These are phyloP conservation scores for Naganishia onofrii DNA, from an alignment of 768 basidiomycete species.

Conservation along the genomic window DNA sequence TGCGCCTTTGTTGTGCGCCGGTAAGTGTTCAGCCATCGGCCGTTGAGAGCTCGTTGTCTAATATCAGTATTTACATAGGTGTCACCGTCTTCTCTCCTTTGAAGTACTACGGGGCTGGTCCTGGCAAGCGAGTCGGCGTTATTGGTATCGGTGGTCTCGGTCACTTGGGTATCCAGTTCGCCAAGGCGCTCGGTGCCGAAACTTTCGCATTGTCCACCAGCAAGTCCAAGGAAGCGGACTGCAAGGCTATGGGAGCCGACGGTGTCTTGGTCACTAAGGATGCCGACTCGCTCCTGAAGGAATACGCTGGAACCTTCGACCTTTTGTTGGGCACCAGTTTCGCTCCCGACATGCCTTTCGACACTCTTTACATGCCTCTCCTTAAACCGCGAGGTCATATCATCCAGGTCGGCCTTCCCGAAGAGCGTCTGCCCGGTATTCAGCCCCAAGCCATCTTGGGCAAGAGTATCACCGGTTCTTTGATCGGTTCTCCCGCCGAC, in stretches of 20 bases:
- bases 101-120: constrained; percentile 41
- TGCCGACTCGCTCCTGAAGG: constrained; percentile 43
- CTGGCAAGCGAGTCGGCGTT: constrained; percentile 47
- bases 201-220: constrained; percentile 63
- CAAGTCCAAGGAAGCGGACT: constrained; percentile 60
- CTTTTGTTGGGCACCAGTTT: constrained; percentile 54
- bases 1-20: constrained; percentile 45
- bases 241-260: constrained; percentile 61
- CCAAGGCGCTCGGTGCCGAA: constrained; percentile 61
- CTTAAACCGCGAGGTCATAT: constrained; percentile 32
- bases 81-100: constrained; percentile 40
- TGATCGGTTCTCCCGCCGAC: constrained; percentile 34
- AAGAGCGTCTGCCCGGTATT: constrained; percentile 27
- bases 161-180: constrained; percentile 50
- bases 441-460: constrained; percentile 25
- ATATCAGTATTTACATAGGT: neutral
- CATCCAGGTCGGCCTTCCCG: constrained; percentile 29
- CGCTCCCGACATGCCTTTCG: constrained; percentile 50
- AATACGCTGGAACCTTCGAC: constrained; percentile 50
- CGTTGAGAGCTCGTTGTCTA: neutral
- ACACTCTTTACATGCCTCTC: constrained; percentile 30
- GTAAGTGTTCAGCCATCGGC: neutral
- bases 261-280: constrained; percentile 58
- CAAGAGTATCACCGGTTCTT: constrained; percentile 27
- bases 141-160: constrained; percentile 47